phyloP scores from a whole-genome alignment of 2,329 filamentous ascomycete genomes.

The Chalara sp. region DNA sequence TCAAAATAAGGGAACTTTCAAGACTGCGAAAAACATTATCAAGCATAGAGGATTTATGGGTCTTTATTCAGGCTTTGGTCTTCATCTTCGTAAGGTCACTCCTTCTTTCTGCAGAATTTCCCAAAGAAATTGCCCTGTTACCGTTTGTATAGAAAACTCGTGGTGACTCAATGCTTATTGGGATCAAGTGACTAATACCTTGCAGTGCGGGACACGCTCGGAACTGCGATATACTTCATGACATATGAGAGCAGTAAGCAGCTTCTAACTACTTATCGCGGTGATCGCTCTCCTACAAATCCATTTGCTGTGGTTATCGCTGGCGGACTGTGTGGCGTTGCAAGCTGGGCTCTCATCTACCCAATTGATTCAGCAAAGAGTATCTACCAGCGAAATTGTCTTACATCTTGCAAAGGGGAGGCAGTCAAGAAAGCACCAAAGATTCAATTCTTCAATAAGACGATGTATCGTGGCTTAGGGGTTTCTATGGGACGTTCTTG shows the following conservation, averaged over 20 bases:
- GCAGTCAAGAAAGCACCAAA: slow-evolving; percentile 58
- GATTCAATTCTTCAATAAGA: slow-evolving; percentile 69
- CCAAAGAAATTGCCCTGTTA: too few species aligned
- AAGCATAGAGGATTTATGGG: slow-evolving; percentile 66
- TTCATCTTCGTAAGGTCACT: slow-evolving; percentile 63
- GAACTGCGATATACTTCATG: slow-evolving; percentile 81
- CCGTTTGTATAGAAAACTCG: too few species aligned
- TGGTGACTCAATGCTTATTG: background rate
- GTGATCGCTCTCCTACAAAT: slow-evolving; percentile 67
- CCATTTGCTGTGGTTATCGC: slow-evolving; percentile 73
- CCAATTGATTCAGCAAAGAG: slow-evolving; percentile 79
- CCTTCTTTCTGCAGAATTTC: too few species aligned
- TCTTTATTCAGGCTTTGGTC: slow-evolving; percentile 72
- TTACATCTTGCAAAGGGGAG: slow-evolving; percentile 62
- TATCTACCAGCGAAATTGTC: slow-evolving; percentile 76
- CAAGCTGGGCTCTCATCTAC: slow-evolving; percentile 62
- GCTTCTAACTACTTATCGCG: slow-evolving; percentile 65
- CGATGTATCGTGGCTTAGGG: slow-evolving; percentile 77
- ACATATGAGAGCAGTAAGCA: slow-evolving; percentile 86
- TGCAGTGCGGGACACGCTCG: slow-evolving; percentile 72
- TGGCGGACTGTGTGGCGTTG: slow-evolving; percentile 74
- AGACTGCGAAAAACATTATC: slow-evolving; percentile 71
- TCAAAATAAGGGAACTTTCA: slow-evolving; percentile 69
- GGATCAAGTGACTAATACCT: slow-evolving; percentile 6
- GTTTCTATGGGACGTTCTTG: slow-evolving; percentile 80